phyloP scores from a whole-genome alignment of 2,329 filamentous ascomycete genomes.

The Lecanicillium sp. region DNA sequence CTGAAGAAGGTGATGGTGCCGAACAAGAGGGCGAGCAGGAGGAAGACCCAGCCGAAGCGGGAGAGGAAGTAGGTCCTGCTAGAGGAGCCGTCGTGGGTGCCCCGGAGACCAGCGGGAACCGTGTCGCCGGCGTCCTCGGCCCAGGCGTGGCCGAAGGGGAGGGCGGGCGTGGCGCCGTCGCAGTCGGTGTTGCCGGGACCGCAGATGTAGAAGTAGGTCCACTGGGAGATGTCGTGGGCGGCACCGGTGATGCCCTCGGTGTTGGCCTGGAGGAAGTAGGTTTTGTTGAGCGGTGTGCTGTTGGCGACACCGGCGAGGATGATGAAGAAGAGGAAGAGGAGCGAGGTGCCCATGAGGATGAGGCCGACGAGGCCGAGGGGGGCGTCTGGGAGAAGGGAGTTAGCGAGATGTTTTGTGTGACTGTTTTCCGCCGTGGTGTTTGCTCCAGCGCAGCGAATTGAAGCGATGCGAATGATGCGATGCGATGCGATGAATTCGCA shows the following conservation, averaged over 20 bases:
- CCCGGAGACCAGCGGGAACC: slow-evolving; percentile 40
- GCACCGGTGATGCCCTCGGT: slow-evolving; percentile 65
- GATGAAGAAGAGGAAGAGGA: slow-evolving; percentile 53
- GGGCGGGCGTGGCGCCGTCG: slow-evolving; percentile 52
- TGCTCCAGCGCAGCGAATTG: too few relatives aligned
- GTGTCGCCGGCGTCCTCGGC: slow-evolving; percentile 35
- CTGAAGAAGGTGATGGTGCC: slow-evolving; percentile 60
- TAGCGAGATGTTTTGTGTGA: slow-evolving; percentile 11
- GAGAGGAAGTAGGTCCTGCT: slow-evolving; percentile 72
- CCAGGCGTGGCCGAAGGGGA: slow-evolving; percentile 70
- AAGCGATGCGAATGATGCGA: too few relatives aligned
- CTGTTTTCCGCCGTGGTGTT: slow-evolving; percentile 4
- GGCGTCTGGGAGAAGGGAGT: slow-evolving; percentile 27
- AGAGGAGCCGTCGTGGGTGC: slow-evolving; percentile 50
- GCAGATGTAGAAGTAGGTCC: slow-evolving; percentile 89
- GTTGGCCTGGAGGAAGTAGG: slow-evolving; percentile 80
- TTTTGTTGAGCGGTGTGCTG: slow-evolving; percentile 57
- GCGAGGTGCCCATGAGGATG: slow-evolving; percentile 43
- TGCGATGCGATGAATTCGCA: too few relatives aligned
- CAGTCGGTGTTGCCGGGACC: slow-evolving; percentile 60
- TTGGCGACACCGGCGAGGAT: slow-evolving; percentile 49
- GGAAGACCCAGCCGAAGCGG: slow-evolving; percentile 89
- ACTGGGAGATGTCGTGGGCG: slow-evolving; percentile 64
- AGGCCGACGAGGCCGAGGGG: slow-evolving; percentile 38
- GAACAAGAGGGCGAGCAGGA: slow-evolving; percentile 79